Percentiles rank a stretch among this genome's conserved stretches.
Evolutionary conservation across 306 rosid species (phyloP).

Genomic region (Astragalus membranaceus): DNA sequence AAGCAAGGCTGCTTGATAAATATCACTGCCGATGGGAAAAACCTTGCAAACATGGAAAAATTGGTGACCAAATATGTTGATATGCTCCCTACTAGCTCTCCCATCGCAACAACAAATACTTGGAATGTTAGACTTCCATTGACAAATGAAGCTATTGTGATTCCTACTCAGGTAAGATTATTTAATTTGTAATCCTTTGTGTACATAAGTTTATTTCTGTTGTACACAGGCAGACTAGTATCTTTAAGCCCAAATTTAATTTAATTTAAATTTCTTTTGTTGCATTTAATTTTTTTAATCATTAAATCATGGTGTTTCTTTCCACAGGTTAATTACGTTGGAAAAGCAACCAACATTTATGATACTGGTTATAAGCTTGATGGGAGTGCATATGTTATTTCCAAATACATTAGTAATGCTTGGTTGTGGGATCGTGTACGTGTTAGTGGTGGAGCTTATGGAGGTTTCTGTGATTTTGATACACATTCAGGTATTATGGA

Average conservation of each 20-base stretch:
- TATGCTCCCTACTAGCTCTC: constrained; percentile 62
- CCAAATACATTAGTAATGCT: constrained; percentile 80
- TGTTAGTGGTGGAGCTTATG: constrained; percentile 98
- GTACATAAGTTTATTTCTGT: background rate
- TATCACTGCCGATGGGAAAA: constrained; percentile 76
- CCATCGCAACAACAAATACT: constrained; percentile 30
- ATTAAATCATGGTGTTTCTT: constrained; percentile 26
- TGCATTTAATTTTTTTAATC: background rate
- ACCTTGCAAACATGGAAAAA: constrained; percentile 44
- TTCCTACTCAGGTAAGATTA: constrained; percentile 79
- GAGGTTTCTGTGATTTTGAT: constrained; percentile 97
- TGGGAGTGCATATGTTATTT: constrained; percentile 92
- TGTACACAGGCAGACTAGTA: background rate
- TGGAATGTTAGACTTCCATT: constrained; percentile 60
- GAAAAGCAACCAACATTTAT: constrained; percentile 83
- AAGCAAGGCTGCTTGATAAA: constrained; percentile 70
- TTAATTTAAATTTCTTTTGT: background rate
- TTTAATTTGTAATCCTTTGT: constrained; percentile 12
- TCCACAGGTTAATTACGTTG: constrained; percentile 89
- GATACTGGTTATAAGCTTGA: constrained; percentile 74
- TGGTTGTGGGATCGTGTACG: constrained; percentile 99
- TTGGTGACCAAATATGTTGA: constrained; percentile 67
- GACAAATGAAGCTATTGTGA: constrained; percentile 78
- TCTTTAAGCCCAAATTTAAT: background rate
- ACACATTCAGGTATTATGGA: constrained; percentile 68